These are phyloP conservation scores for Coniochaeta prunicola DNA, from an alignment of 2,329 filamentous ascomycete species.

Conservation along the genomic window DNA sequence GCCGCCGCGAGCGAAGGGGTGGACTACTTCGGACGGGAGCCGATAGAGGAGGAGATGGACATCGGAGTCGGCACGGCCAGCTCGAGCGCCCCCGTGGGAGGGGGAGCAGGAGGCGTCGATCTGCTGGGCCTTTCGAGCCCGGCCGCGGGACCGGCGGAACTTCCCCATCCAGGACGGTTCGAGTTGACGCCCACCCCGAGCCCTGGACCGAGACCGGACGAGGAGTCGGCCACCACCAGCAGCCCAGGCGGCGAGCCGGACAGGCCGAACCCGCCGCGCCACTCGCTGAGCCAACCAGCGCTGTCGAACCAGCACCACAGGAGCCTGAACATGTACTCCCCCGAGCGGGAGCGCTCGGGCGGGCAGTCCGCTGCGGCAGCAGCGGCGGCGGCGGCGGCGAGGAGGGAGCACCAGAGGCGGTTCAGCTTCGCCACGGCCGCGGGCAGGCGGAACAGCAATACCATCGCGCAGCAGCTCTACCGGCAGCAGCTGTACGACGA, in stretches of 20 bases:
- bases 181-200: conserved; percentile 45
- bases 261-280: conserved; percentile 14
- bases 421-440: conserved; percentile 45
- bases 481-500: conserved; percentile 36
- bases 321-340: conserved; percentile 20
- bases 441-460: conserved; percentile 38
- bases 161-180: conserved; percentile 71
- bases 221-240: conserved; percentile 8
- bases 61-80: conserved; percentile 66
- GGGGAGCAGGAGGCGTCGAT: conserved; percentile 40
- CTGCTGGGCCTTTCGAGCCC: conserved; percentile 61
- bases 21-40: not conserved
- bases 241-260: conserved; percentile 9
- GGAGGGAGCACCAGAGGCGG: conserved; percentile 41
- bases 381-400: conserved; percentile 7
- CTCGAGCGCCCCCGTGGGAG: conserved; percentile 13
- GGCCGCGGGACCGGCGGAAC: conserved; percentile 38
- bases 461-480: conserved; percentile 46
- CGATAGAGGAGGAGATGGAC: conserved; percentile 81
- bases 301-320: conserved; percentile 5
- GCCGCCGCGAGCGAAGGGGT: not conserved
- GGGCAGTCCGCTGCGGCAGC: conserved; percentile 19
- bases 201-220: not conserved
- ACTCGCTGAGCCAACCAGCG: conserved; percentile 11
- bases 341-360: conserved; percentile 13